A percentile compares a stretch with the other conserved stretches of the same genome.
Conservation (phyloP, 2,329 filamentous ascomycete genomes). For the Epichloe gansuensis region DNA sequence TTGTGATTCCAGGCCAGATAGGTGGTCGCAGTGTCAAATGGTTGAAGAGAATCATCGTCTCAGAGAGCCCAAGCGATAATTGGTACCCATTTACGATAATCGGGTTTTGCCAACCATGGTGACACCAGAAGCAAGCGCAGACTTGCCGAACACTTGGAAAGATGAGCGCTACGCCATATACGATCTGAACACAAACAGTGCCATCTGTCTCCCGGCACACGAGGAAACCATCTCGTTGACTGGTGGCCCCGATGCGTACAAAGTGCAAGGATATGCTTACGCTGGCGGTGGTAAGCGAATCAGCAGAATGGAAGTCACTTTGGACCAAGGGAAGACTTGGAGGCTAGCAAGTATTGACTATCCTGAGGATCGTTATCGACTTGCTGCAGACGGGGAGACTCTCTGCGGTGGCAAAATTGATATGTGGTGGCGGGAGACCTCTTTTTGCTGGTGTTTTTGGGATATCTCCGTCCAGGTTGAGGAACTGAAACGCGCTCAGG, state of each 20-base stretch:
- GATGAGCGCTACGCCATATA: conserved; percentile 91
- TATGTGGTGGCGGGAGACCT: conserved; percentile 67
- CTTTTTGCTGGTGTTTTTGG: conserved; percentile 93
- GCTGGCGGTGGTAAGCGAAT: conserved; percentile 75
- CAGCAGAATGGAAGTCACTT: conserved; percentile 68
- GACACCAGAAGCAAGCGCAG: conserved; percentile 64
- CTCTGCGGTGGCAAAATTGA: conserved; percentile 69
- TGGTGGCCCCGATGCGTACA: conserved; percentile 42
- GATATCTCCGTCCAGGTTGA: conserved; percentile 51
- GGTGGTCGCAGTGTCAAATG: conserved; percentile 89
- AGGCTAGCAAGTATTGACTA: conserved; percentile 64
- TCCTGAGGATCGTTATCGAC: conserved; percentile 72
- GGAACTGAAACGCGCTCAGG: conserved; percentile 50
- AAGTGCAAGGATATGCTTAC: conserved; percentile 72
- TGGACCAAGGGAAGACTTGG: conserved; percentile 77
- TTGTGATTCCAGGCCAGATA: conserved; percentile 81
- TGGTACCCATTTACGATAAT: conserved; percentile 94
- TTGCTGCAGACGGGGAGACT: conserved; percentile 41
- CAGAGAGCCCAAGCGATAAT: conserved; percentile 68
- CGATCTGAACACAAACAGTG: conserved; percentile 79
- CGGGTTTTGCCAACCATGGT: conserved; percentile 78
- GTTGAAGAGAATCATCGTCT: conserved; percentile 71
- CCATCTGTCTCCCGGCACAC: conserved; percentile 67
- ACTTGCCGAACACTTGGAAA: conserved; percentile 65
- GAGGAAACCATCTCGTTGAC: conserved; percentile 49